phyloP scores from a whole-genome alignment of 177 flowering plant species.

The Vitis hybrid region DNA sequence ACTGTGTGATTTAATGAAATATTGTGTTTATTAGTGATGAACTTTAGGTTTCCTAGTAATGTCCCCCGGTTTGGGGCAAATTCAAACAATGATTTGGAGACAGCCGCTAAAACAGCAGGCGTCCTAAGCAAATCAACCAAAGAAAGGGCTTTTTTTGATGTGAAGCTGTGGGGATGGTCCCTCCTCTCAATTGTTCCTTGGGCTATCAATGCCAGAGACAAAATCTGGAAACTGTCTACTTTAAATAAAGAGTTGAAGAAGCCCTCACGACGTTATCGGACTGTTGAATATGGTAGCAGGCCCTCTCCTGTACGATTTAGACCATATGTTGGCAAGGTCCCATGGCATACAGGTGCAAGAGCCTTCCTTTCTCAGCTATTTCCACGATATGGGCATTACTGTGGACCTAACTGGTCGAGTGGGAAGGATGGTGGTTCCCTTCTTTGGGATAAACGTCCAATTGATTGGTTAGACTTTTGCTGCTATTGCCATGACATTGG shows the following conservation, averaged over 20 bases:
- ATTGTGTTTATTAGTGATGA: constrained; percentile 26
- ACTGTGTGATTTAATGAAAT: constrained; percentile 2
- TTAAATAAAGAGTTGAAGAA: constrained; percentile 44
- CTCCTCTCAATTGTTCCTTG: constrained; percentile 60
- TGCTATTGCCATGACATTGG: constrained; percentile 99
- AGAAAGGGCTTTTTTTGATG: constrained; percentile 20
- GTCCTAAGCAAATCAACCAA: constrained; percentile 30
- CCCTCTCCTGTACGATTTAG: constrained; percentile 51
- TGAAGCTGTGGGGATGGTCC: constrained; percentile 55
- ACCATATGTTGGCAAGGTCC: constrained; percentile 90
- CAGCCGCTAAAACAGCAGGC: constrained; percentile 18
- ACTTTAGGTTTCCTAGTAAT: constrained; percentile 35
- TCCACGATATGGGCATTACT: constrained; percentile 92
- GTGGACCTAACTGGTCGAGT: constrained; percentile 99
- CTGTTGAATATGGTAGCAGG: constrained; percentile 16
- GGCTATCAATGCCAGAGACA: constrained; percentile 35
- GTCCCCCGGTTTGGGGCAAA: constrained; percentile 29
- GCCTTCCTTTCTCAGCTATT: constrained; percentile 80
- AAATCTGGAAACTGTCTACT: constrained; percentile 36
- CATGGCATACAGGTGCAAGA: constrained; percentile 88
- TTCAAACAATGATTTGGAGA: constrained; percentile 21
- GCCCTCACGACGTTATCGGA: constrained; percentile 20
- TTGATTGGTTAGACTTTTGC: constrained; percentile 92
- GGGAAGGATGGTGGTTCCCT: constrained; percentile 80
- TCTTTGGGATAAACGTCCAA: constrained; percentile 89